These are phyloP conservation scores for Leptographium procerum DNA, from an alignment of 2,329 filamentous ascomycete species.

Conservation along the genomic window DNA sequence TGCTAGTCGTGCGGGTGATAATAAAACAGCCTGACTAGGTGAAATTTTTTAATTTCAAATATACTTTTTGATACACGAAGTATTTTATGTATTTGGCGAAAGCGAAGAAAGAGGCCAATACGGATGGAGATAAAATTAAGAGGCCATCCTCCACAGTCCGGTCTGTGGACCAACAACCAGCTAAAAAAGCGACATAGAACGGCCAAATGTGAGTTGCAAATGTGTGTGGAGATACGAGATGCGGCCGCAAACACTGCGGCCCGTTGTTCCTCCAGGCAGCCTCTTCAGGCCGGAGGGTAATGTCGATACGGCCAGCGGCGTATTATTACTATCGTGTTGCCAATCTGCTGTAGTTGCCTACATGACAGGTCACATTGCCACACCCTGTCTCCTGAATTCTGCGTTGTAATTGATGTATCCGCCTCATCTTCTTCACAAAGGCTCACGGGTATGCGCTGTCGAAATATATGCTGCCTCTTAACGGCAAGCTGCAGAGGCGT, in stretches of 20 bases:
- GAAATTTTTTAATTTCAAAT: too few relatives aligned
- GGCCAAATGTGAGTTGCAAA: not conserved
- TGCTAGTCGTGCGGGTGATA: too few relatives aligned
- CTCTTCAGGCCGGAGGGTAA: not conserved
- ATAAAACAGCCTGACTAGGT: too few relatives aligned
- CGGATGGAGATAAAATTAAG: too few relatives aligned
- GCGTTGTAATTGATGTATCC: not conserved
- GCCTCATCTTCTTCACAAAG: not conserved
- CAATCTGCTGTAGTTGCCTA: not conserved
- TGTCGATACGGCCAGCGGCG: not conserved
- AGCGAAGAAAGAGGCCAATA: too few relatives aligned
- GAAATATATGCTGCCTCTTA: not conserved
- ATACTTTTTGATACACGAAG: too few relatives aligned
- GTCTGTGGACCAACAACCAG: not conserved
- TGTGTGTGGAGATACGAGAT: not conserved
- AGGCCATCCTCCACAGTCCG: too few relatives aligned
- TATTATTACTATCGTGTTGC: not conserved
- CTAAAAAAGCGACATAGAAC: not conserved
- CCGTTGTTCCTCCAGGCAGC: not conserved
- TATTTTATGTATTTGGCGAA: too few relatives aligned
- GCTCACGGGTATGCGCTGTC: too few relatives aligned
- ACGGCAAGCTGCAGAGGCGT: not conserved
- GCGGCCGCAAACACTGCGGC: not conserved
- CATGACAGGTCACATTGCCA: not conserved
- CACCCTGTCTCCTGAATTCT: not conserved